Base-by-base conservation (phyloP, 2,329 filamentous ascomycete species). In the Diaporthe caulivora region DNA sequence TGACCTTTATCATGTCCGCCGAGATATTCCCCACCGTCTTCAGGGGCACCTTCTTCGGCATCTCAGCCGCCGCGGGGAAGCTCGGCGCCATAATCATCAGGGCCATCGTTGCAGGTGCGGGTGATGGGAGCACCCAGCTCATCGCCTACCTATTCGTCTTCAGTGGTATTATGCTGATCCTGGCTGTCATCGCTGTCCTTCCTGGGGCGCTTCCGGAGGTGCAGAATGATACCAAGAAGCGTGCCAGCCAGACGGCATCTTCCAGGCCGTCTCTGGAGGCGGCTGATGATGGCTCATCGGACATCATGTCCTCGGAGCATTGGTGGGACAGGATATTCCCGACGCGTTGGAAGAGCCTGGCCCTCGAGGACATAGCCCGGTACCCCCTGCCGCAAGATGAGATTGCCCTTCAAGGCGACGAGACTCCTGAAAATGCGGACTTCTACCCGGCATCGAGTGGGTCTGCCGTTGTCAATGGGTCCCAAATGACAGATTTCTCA, bases 21-120 rank as follows among this genome's bases (percentile, higher is more conserved):
- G 81, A 82, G 74, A 76, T 81, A 18, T 82, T 79, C 64, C 79
- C 80, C 13, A 80, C 80, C 2, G 77, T 77, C 10, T 79, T 78
- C 65, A 77, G 81, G n/a, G 80, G 78, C 6, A 80, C 79, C 3
- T 79, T 79, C 58, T 80, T 80, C 62, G 81, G 80, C 11, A 73
- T 81, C 37, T 77, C 79, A 4, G 80, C 80, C 10, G 80, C 79
- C 7, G 69, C 74, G 0, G 81, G 81, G 1, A 82, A 81, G 71
- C 51, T 80, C 10, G 81, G 80, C 9, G 80, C 80, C 8, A 76
- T 82, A 11, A 62, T 79, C 3, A 77, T 77, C 47, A 64, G 72
- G 29, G 69, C 70, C 7, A 68, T 74, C 9, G 68, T 74, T 11
- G 69, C 68, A 13, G 55, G 57, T 4, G 62, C 53, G 15, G 60